These are phyloP conservation scores for Ogataea methanolica DNA, from an alignment of 805 yeast genomes.

Conservation along the genomic window DNA sequence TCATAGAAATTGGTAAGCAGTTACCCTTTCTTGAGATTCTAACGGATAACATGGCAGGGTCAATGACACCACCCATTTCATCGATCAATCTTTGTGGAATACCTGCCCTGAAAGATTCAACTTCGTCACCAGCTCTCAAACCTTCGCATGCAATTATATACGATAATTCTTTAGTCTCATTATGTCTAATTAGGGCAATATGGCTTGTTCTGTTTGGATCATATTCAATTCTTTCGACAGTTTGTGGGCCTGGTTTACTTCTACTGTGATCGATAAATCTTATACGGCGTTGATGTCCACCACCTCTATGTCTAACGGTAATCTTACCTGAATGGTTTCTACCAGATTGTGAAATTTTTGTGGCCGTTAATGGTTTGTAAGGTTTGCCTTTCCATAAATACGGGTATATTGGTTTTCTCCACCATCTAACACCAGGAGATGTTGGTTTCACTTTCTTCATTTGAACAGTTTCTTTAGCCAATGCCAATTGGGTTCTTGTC, in stretches of 20 bases:
- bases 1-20: slow-evolving; percentile 86
- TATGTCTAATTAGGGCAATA: slow-evolving; percentile 76
- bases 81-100: slow-evolving; percentile 68
- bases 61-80: slow-evolving; percentile 88
- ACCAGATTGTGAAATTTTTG: slow-evolving; percentile 74
- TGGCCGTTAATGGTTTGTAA: slow-evolving; percentile 64
- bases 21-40: slow-evolving; percentile 90
- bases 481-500: slow-evolving; percentile 66
- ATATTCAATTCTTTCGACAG: slow-evolving; percentile 84
- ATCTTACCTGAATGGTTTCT: slow-evolving; percentile 86
- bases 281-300: slow-evolving; percentile 88
- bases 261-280: slow-evolving; percentile 79
- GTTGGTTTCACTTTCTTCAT: slow-evolving; percentile 75
- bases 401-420: slow-evolving; percentile 79
- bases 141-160: slow-evolving; percentile 93
- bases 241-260: slow-evolving; percentile 61
- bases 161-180: slow-evolving; percentile 54
- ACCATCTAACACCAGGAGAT: slow-evolving; percentile 88
- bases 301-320: slow-evolving; percentile 93
- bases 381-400: slow-evolving; percentile 87
- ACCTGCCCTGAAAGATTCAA: slow-evolving; percentile 87
- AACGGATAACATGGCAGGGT: slow-evolving; percentile 85
- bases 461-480: slow-evolving; percentile 63
- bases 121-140: slow-evolving; percentile 84
- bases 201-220: slow-evolving; percentile 95